phyloP scores from a whole-genome alignment of 352 stramenopile genomes.

The Phytophthora melonis region DNA sequence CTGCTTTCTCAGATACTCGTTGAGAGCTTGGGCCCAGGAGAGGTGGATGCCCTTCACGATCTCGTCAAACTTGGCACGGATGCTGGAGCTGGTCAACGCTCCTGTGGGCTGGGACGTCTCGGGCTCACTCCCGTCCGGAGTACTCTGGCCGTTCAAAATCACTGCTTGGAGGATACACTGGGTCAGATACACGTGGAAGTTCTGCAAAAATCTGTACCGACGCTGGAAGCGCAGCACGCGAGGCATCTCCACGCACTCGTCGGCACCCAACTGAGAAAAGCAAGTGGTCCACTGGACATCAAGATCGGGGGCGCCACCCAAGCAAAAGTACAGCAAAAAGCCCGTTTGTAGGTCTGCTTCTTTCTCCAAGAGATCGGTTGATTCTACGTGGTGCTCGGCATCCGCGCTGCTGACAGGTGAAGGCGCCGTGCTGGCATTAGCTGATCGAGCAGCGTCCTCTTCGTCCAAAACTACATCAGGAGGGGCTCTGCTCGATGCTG shows the following conservation, averaged over 20 bases:
- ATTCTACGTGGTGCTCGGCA: slow-evolving; percentile 22
- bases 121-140: background rate
- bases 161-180: slow-evolving; percentile 67
- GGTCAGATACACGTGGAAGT: slow-evolving; percentile 52
- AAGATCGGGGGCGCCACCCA: slow-evolving; percentile 61
- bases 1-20: slow-evolving; percentile 29
- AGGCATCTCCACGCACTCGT: slow-evolving; percentile 58
- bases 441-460: slow-evolving; percentile 24
- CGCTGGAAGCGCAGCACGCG: slow-evolving; percentile 50
- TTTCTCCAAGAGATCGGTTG: slow-evolving; percentile 43
- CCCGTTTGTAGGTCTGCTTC: slow-evolving; percentile 55
- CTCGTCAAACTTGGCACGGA: slow-evolving; percentile 38
- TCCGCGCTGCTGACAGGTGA: slow-evolving; percentile 7
- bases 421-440: slow-evolving; percentile 19
- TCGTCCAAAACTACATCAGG: slow-evolving; percentile 58
- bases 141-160: slow-evolving; percentile 41
- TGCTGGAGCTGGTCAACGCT: slow-evolving; percentile 11
- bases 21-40: slow-evolving; percentile 39
- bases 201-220: slow-evolving; percentile 45
- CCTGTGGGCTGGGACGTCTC: slow-evolving; percentile 16
- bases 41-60: slow-evolving; percentile 43
- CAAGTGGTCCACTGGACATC: slow-evolving; percentile 50
- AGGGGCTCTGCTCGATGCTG: slow-evolving; percentile 43
- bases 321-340: slow-evolving; percentile 67
- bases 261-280: slow-evolving; percentile 44